A percentile compares a stretch with the other conserved stretches of the same genome.
These are phyloP conservation scores for Saccharomycopsis phalli DNA, from an alignment of 1,139 yeast genomes.

Conservation along the genomic window DNA sequence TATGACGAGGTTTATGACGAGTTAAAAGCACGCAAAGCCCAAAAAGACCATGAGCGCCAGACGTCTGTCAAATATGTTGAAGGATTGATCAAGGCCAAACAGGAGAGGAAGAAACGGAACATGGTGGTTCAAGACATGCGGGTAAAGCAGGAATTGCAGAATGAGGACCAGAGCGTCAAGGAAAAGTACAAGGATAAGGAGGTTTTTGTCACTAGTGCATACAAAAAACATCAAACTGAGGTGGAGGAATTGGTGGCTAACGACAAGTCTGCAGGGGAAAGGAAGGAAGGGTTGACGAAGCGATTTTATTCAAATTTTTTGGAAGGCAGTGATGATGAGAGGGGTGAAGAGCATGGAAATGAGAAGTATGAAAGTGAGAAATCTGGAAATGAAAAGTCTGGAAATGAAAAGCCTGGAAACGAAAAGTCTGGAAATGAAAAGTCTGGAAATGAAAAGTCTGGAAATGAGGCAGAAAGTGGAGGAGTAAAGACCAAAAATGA, in stretches of 20 bases:
- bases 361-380: too few species aligned
- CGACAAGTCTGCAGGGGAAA: background rate
- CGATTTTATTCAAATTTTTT: conserved; percentile 7
- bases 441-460: too few species aligned
- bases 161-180: background rate
- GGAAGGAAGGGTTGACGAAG: background rate
- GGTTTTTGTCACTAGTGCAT: conserved; percentile 4
- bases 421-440: too few species aligned
- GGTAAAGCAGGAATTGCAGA: background rate
- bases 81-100: conserved; percentile 4
- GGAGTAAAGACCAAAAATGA: too few species aligned
- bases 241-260: background rate
- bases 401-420: too few species aligned
- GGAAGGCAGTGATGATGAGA: conserved; percentile 1
- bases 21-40: background rate
- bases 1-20: conserved; percentile 13
- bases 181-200: conserved; percentile 1
- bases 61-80: background rate
- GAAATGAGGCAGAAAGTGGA: too few species aligned
- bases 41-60: background rate
- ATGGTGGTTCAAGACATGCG: background rate
- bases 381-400: too few species aligned
- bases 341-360: too few species aligned
- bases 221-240: conserved; percentile 6
- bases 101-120: conserved; percentile 4